Evolutionary conservation across 2,329 filamentous ascomycete species (phyloP).

Genomic region (Sporothrix brunneoviolacea): DNA sequence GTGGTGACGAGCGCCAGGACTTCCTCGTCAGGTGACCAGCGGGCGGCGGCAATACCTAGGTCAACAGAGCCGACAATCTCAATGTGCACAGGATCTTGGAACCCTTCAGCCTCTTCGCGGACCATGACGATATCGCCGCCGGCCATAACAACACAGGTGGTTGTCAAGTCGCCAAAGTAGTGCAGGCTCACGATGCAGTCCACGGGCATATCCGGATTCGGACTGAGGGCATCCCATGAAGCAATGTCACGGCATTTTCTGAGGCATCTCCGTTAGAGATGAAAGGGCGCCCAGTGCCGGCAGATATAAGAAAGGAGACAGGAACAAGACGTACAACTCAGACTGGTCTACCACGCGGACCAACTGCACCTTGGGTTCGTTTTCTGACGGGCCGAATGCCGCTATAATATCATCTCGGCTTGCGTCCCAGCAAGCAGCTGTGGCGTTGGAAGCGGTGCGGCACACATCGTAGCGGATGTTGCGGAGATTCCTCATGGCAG

Average conservation of each 20-base stretch:
- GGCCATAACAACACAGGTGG: constrained; percentile 74
- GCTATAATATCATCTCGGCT: constrained; percentile 71
- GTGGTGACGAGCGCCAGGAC: constrained; percentile 72
- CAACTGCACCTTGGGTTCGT: constrained; percentile 67
- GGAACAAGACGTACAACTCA: not conserved
- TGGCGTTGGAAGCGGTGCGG: constrained; percentile 55
- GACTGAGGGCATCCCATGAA: constrained; percentile 83
- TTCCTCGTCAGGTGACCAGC: constrained; percentile 95
- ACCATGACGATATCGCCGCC: constrained; percentile 88
- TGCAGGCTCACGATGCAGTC: constrained; percentile 76
- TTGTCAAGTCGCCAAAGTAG: constrained; percentile 73
- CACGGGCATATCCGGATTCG: constrained; percentile 64
- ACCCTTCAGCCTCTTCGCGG: constrained; percentile 52
- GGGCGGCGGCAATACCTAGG: constrained; percentile 79
- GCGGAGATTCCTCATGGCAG: constrained; percentile 76
- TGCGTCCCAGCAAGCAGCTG: constrained; percentile 80
- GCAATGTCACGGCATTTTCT: constrained; percentile 48
- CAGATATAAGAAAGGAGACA: not conserved
- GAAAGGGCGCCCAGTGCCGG: not conserved
- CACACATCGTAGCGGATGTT: constrained; percentile 66
- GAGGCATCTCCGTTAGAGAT: not conserved
- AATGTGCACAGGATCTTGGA: constrained; percentile 65
- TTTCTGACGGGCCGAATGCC: constrained; percentile 71
- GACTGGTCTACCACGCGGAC: constrained; percentile 38
- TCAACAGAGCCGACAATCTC: constrained; percentile 95